Conservation (phyloP, 2,329 filamentous ascomycete genomes). For the Pseudogymnoascus sp. region DNA sequence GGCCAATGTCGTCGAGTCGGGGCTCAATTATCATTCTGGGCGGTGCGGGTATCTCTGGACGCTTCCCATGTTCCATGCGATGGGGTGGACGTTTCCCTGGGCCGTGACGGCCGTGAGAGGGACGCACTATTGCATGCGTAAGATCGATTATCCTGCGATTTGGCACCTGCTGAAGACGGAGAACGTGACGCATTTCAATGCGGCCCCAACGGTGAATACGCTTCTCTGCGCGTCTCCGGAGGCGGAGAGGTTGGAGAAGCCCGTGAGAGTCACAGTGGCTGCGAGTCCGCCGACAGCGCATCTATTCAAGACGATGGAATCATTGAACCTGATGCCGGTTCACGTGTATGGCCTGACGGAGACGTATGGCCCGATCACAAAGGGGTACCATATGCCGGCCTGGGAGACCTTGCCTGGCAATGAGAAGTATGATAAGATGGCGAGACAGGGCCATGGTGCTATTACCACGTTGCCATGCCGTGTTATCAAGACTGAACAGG, state of each 20-base stretch:
- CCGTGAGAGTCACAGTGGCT: constrained; percentile 83
- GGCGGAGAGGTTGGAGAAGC: constrained; percentile 59
- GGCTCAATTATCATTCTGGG: constrained; percentile 62
- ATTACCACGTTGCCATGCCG: constrained; percentile 73
- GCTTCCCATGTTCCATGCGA: constrained; percentile 72
- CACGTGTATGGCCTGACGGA: constrained; percentile 87
- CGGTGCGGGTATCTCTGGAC: constrained; percentile 85
- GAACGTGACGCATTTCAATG: constrained; percentile 87
- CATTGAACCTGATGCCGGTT: constrained; percentile 76
- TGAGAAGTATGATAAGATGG: constrained; percentile 84
- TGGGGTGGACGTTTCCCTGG: constrained; percentile 88
- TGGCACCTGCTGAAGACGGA: constrained; percentile 85
- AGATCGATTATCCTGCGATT: constrained; percentile 89
- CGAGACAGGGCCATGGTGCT: constrained; percentile 87
- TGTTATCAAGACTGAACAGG: constrained; percentile 71
- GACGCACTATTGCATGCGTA: constrained; percentile 90
- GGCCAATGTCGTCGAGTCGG: constrained; percentile 81
- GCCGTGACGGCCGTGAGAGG: constrained; percentile 84
- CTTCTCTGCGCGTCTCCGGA: constrained; percentile 74
- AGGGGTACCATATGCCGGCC: constrained; percentile 76
- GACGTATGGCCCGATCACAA: constrained; percentile 93
- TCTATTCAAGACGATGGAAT: constrained; percentile 82
- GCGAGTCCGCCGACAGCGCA: constrained; percentile 83
- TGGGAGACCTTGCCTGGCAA: constrained; percentile 70
- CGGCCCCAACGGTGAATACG: constrained; percentile 93